phyloP scores from a whole-genome alignment of 345 rosid genomes.

The Salix brachista region DNA sequence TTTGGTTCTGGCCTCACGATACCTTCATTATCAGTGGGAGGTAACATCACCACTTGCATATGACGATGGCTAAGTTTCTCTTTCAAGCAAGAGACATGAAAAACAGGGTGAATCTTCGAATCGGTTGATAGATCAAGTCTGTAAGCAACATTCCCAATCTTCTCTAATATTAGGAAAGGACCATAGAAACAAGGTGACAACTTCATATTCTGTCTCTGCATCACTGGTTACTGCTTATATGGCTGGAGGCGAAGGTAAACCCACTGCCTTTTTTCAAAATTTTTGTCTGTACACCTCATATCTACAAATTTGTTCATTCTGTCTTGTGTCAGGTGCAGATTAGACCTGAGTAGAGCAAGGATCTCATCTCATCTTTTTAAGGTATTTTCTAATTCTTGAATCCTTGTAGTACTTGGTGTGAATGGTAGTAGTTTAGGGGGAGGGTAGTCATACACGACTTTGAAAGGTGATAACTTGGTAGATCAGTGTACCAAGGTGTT shows the following conservation, averaged over 20 bases:
- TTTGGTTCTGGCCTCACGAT: too few relatives aligned
- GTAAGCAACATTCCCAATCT: not conserved
- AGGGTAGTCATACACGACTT: not conserved
- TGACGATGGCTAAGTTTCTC: too few relatives aligned
- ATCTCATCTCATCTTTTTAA: rapidly evolving
- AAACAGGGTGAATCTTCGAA: not conserved
- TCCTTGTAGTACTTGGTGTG: not conserved
- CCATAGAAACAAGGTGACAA: not conserved
- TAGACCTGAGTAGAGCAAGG: too few relatives aligned
- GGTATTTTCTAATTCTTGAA: not conserved
- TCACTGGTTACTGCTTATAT: not conserved
- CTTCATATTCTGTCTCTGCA: not conserved
- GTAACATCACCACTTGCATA: too few relatives aligned
- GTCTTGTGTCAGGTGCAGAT: too few relatives aligned
- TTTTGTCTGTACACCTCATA: rapidly evolving
- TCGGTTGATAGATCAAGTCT: not conserved
- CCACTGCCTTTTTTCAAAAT: not conserved
- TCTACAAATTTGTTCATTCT: too few relatives aligned
- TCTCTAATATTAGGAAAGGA: not conserved
- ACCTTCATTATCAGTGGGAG: too few relatives aligned
- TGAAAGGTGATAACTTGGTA: not conserved
- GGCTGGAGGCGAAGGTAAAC: not conserved
- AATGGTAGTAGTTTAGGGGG: not conserved
- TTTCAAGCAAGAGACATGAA: not conserved
- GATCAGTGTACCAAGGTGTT: not conserved